These are phyloP conservation scores for Stentor coeruleus DNA, from an alignment of 73 alveolate species.

Conservation along the genomic window DNA sequence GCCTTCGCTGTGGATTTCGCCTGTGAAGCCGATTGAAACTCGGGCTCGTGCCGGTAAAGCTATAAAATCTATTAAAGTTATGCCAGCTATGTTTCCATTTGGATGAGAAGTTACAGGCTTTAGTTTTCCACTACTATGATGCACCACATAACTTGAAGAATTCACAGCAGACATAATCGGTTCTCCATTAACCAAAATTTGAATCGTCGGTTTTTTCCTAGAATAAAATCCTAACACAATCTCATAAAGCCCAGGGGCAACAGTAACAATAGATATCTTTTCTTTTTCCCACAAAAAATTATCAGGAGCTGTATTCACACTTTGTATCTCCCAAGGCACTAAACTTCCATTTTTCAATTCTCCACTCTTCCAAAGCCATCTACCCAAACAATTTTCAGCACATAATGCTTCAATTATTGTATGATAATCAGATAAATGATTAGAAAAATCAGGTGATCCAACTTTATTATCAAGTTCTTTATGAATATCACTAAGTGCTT, in stretches of 20 bases:
- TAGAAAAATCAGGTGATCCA: constrained; percentile 52
- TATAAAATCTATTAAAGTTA: constrained; percentile 92
- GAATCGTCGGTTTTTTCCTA: constrained; percentile 88
- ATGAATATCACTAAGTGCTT: constrained; percentile 69
- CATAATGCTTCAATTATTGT: constrained; percentile 86
- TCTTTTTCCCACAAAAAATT: constrained; percentile 96
- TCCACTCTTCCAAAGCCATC: constrained; percentile 97
- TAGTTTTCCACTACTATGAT: constrained; percentile 80
- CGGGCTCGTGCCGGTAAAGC: constrained; percentile 96
- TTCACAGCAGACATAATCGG: constrained; percentile 75
- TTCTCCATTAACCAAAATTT: constrained; percentile 93
- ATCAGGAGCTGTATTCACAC: constrained; percentile 94
- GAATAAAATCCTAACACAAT: constrained; percentile 89
- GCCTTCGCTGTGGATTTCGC: constrained; percentile 69
- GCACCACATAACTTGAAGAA: constrained; percentile 59
- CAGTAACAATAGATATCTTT: constrained; percentile 74
- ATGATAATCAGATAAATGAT: constrained; percentile 68
- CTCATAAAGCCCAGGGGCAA: constrained; percentile 97
- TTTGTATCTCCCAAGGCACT: constrained; percentile 96
- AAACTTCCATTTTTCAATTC: constrained; percentile 67
- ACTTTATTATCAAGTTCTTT: constrained; percentile 69
- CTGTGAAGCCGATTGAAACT: constrained; percentile 75
- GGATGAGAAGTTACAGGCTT: constrained; percentile 83
- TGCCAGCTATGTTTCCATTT: constrained; percentile 92
- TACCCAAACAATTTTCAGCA: constrained; percentile 89